These are phyloP conservation scores for Picea abies DNA, from an alignment of 83 land plant genomes.

Conservation along the genomic window DNA sequence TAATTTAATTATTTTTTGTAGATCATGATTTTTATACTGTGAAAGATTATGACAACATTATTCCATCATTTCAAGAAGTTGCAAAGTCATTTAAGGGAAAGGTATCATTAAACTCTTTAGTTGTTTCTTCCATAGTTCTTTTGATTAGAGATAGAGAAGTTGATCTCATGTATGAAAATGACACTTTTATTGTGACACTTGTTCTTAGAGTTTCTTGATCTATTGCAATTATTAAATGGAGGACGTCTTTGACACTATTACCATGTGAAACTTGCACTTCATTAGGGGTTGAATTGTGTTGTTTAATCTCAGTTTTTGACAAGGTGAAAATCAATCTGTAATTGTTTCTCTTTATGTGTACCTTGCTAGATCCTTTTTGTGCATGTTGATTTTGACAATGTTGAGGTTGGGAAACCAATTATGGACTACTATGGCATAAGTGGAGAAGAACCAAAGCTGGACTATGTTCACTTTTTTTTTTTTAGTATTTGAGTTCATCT, in stretches of 20 bases:
- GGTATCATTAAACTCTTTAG: slow-evolving; percentile 32
- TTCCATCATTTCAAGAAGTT: slow-evolving; percentile 68
- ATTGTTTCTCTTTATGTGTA: background rate
- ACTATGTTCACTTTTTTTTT: background rate
- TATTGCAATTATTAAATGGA: background rate
- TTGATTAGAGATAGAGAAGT: too few species aligned
- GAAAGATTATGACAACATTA: slow-evolving; percentile 46
- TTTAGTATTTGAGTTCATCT: background rate
- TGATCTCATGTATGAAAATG: background rate
- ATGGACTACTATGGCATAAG: slow-evolving; percentile 79
- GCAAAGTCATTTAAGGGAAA: slow-evolving; percentile 87
- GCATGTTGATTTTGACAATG: slow-evolving; percentile 64
- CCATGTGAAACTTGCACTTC: too few species aligned
- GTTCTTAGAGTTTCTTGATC: background rate
- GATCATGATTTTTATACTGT: slow-evolving; percentile 76
- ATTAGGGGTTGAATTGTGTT: background rate
- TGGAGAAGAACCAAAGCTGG: slow-evolving; percentile 65
- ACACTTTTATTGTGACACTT: background rate
- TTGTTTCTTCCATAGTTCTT: background rate
- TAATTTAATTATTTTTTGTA: slow-evolving; percentile 23
- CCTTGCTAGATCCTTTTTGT: slow-evolving; percentile 74
- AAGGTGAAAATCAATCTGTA: background rate
- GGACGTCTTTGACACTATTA: too few species aligned
- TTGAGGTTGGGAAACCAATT: slow-evolving; percentile 68
- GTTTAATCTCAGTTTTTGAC: background rate